These are phyloP conservation scores for Hemileia vastatrix DNA, from an alignment of 1,284 basidiomycete species.

Conservation along the genomic window DNA sequence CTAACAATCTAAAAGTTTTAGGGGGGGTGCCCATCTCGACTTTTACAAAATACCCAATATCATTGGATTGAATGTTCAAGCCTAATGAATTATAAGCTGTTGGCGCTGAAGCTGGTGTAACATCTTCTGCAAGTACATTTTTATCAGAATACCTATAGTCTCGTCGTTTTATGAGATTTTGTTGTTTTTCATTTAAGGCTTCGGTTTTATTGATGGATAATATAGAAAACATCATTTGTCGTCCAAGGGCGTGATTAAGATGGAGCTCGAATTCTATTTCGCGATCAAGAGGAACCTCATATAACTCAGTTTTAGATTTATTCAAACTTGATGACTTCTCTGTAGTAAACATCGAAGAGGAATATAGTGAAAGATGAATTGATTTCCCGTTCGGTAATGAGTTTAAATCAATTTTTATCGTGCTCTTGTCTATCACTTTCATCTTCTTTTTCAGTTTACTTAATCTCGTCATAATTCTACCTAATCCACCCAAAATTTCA, in stretches of 20 bases:
- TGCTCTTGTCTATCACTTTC: no score
- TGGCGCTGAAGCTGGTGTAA: slow-evolving; percentile 53
- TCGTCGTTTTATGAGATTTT: background rate
- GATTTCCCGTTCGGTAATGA: slow-evolving; percentile 6
- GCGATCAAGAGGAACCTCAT: slow-evolving; percentile 3
- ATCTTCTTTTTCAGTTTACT: background rate
- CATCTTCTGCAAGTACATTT: slow-evolving; percentile 21
- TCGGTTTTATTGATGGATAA: slow-evolving; percentile 9
- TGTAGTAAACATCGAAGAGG: no score
- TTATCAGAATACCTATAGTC: slow-evolving; percentile 2
- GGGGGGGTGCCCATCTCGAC: slow-evolving; percentile 70
- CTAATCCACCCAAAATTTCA: no score
- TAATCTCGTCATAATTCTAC: no score
- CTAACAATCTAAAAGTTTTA: slow-evolving; percentile 59
- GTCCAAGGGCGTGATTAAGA: slow-evolving; percentile 13
- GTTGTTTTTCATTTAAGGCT: slow-evolving; percentile 2
- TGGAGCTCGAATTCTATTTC: slow-evolving; percentile 17
- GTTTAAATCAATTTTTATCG: slow-evolving; percentile 4
- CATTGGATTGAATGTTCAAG: slow-evolving; percentile 59
- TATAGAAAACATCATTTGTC: slow-evolving; percentile 5
- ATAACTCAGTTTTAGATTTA: background rate
- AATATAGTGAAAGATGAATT: slow-evolving; percentile 7
- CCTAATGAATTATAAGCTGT: slow-evolving; percentile 57
- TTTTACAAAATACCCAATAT: slow-evolving; percentile 59
- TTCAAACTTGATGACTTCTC: no score